Percentiles rank a stretch among this genome's conserved stretches.
These are phyloP conservation scores for Lentinula sp. DNA, from an alignment of 768 basidiomycete species.

Conservation along the genomic window DNA sequence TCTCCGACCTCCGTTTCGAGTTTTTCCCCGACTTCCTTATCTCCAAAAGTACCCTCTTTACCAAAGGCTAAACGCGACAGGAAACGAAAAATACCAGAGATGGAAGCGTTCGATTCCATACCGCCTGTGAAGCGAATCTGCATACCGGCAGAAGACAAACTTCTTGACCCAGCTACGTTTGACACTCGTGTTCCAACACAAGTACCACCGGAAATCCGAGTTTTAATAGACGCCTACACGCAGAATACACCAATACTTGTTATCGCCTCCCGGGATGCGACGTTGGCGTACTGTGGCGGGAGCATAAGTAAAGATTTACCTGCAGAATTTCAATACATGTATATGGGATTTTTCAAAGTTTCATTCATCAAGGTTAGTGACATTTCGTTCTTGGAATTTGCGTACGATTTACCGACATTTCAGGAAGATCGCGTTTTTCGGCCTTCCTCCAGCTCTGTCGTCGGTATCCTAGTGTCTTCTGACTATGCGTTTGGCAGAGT, in stretches of 20 bases:
- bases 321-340: slow-evolving; percentile 31
- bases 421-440: slow-evolving; percentile 16
- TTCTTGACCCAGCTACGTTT: neutral
- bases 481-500: slow-evolving; percentile 24
- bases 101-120: neutral
- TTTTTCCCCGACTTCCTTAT: neutral
- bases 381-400: neutral
- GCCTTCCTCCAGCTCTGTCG: neutral
- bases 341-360: slow-evolving; percentile 44
- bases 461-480: neutral
- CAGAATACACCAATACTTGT: slow-evolving; percentile 32
- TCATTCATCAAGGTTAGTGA: slow-evolving; percentile 25
- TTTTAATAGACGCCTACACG: slow-evolving; percentile 33
- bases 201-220: slow-evolving; percentile 37
- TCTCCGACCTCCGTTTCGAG: neutral
- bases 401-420: neutral
- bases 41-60: neutral
- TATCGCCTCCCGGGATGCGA: slow-evolving; percentile 28
- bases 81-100: neutral
- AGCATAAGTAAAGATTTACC: slow-evolving; percentile 14
- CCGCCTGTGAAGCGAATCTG: neutral
- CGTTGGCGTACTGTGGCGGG: slow-evolving; percentile 22
- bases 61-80: neutral
- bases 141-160: neutral
- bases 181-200: slow-evolving; percentile 11